A percentile compares a stretch with the other conserved stretches of the same genome.
phyloP scores from a whole-genome alignment of 495 filamentous ascomycete species.

The Podospora pseudoanserina region DNA sequence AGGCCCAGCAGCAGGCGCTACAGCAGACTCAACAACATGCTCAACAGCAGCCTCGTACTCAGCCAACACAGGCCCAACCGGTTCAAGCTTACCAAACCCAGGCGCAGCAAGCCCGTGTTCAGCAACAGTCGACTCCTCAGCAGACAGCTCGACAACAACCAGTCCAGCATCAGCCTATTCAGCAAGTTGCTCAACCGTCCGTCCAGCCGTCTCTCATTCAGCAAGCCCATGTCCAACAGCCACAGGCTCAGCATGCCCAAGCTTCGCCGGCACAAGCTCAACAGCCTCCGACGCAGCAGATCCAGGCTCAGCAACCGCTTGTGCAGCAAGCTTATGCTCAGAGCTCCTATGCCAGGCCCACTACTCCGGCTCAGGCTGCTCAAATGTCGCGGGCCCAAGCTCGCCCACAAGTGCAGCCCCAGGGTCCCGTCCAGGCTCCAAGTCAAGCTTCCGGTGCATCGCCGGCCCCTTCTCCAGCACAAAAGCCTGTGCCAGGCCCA shows the following conservation, averaged over 20 bases:
- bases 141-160: not conserved
- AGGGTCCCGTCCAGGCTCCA: not conserved
- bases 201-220: not conserved
- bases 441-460: not conserved
- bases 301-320: not conserved
- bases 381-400: not conserved
- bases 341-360: not conserved
- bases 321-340: not conserved
- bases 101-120: not conserved
- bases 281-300: not conserved
- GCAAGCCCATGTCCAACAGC: slow-evolving; percentile 2
- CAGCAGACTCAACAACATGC: not conserved
- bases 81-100: not conserved
- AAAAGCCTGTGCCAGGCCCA: not conserved
- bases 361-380: not conserved
- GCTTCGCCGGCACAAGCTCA: not conserved
- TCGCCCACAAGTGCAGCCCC: not conserved
- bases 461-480: not conserved
- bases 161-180: not conserved
- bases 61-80: not conserved
- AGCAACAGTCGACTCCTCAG: not conserved
- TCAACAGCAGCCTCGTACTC: not conserved
- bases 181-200: not conserved
- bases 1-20: too few species aligned
- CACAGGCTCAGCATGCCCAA: not conserved